These are phyloP conservation scores for Aspergillus brasiliensis DNA, from an alignment of 2,329 filamentous ascomycete genomes.

Conservation along the genomic window DNA sequence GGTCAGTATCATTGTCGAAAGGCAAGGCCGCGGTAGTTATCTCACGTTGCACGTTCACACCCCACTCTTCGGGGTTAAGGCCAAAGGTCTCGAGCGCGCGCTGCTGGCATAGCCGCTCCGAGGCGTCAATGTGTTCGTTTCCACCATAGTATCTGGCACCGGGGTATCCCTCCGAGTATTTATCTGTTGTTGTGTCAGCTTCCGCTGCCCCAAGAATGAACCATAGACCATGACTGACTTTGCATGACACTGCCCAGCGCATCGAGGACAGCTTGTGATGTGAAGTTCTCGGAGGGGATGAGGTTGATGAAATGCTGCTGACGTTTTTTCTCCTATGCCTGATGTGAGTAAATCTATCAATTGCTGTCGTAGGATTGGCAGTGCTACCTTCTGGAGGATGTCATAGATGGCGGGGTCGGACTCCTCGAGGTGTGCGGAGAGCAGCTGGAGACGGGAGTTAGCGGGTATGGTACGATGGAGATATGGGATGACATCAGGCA, in stretches of 20 bases:
- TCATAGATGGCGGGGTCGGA: slow-evolving; percentile 85
- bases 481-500: slow-evolving; percentile 8
- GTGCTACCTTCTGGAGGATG: slow-evolving; percentile 80
- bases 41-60: slow-evolving; percentile 90
- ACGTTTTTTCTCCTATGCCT: slow-evolving; percentile 78
- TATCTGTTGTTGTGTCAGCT: slow-evolving; percentile 62
- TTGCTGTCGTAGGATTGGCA: slow-evolving; percentile 2
- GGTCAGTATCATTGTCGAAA: neutral
- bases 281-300: slow-evolving; percentile 95
- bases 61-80: slow-evolving; percentile 83
- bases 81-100: slow-evolving; percentile 86
- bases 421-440: slow-evolving; percentile 75
- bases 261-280: slow-evolving; percentile 88
- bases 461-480: slow-evolving; percentile 11
- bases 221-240: slow-evolving; percentile 58
- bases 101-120: slow-evolving; percentile 86
- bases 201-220: neutral
- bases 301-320: slow-evolving; percentile 99
- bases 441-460: slow-evolving; percentile 58
- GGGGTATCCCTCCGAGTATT: slow-evolving; percentile 98
- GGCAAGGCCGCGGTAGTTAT: slow-evolving; percentile 9
- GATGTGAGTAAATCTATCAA: slow-evolving; percentile 18
- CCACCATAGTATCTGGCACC: slow-evolving; percentile 95
- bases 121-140: slow-evolving; percentile 92
- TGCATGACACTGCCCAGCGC: slow-evolving; percentile 93